Evolutionary conservation across 495 filamentous ascomycete genomes (phyloP).

Genomic region (Podospora pseudopauciseta): DNA sequence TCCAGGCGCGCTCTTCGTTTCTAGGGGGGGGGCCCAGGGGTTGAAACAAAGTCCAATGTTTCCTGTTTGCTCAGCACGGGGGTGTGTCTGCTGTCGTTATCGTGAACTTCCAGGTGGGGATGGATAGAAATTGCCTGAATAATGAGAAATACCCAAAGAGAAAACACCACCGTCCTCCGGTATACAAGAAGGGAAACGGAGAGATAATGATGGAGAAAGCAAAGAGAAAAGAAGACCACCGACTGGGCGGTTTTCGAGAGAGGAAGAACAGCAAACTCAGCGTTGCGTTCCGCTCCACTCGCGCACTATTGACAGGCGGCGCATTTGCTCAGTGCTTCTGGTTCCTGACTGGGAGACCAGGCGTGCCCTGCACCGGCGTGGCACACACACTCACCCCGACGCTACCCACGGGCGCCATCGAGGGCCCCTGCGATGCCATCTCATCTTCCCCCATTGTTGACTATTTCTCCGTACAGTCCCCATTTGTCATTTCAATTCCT

Average conservation of each 20-base stretch:
- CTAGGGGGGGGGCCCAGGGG: slow-evolving; percentile 4
- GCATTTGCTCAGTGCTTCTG: slow-evolving; percentile 8
- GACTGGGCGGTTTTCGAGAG: slow-evolving; percentile 2
- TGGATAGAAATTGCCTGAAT: neutral
- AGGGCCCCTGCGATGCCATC: slow-evolving; percentile 3
- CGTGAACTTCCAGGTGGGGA: neutral
- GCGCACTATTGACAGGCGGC: slow-evolving; percentile 10
- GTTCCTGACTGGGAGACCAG: slow-evolving; percentile 16
- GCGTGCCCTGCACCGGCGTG: slow-evolving; percentile 13
- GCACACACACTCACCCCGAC: slow-evolving; percentile 2
- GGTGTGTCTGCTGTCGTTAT: neutral
- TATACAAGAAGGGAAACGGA: neutral
- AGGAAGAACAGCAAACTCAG: slow-evolving; percentile 20
- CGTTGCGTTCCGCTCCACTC: slow-evolving; percentile 18
- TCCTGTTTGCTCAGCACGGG: neutral
- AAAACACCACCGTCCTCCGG: neutral
- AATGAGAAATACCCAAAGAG: neutral
- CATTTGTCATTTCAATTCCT: neutral
- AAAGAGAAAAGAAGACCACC: neutral
- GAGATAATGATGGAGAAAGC: neutral
- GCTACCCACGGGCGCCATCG: slow-evolving; percentile 3
- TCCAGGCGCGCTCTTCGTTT: slow-evolving; percentile 5
- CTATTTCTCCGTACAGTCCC: neutral
- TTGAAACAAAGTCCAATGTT: slow-evolving; percentile 11
- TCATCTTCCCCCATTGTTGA: neutral